Evolutionary conservation across 257 asterid species (phyloP), one percentile per base, ranked within the genome.

Genomic region (Eustoma russellianum): DNA sequence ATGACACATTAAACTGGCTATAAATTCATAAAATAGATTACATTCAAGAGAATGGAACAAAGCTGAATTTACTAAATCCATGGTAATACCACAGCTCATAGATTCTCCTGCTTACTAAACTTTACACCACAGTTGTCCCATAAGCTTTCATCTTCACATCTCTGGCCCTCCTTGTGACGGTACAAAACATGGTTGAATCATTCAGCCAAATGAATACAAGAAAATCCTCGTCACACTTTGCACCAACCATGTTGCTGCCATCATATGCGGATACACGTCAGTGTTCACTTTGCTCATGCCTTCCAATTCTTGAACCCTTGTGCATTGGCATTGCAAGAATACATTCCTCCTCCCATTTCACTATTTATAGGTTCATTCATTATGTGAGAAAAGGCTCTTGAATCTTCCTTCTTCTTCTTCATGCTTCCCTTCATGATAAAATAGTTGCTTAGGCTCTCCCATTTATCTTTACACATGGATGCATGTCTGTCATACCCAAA

Each of bases 401-500:
- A 38, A 17, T 62, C 67, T 47, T 84, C 91, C 62, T 74, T 11
- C 43, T 38, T 83, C 59, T 83, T 71, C 55, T 74, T 83, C 74
- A 81, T 81, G 63, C 54, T 76, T 60, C 88, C 73, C 59, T 81
- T 80, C 59, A 70, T 60, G 41, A 24, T 24, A 1, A 68, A 61
- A 60, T 75, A 81, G 59, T 67, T 74, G 63, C 80, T 82, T 46
- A 78, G 64, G 24, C 66, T 59, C 28, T 74, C 81, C 96, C 94
- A 86, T 68, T 78, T 90, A 1, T 83, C 74, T 53, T 74, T 88
- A 63, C 94, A 82, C 74, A 61, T 64, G 28, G 56, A 11, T 0
- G 67, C 77, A 60, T 75, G 76, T 83, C 93, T 82, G 0, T 80
- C 85, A 40, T 85, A 75, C 11, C 95, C 97, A 15, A 79, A 73